A percentile compares a stretch with the other conserved stretches of the same genome.
Conservation (phyloP, 1,139 yeast genomes). For the Hyphopichia fennica region DNA sequence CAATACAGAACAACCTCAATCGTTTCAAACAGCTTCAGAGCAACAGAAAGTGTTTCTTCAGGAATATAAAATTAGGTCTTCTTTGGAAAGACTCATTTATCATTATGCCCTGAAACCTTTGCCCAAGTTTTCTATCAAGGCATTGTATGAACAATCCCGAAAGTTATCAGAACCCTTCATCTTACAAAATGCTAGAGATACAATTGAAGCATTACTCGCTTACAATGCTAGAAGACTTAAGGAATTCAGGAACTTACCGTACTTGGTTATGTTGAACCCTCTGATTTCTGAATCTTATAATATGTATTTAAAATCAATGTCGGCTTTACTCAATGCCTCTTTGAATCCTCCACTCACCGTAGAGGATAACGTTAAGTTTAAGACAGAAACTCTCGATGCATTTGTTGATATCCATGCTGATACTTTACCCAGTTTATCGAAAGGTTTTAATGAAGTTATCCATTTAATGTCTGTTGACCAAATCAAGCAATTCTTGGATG, state of each 20-base stretch:
- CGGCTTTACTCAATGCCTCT: slow-evolving; percentile 52
- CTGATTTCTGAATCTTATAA: slow-evolving; percentile 79
- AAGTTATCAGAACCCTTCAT: slow-evolving; percentile 37
- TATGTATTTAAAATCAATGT: slow-evolving; percentile 69
- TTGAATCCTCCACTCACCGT: slow-evolving; percentile 41
- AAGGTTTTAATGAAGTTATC: slow-evolving; percentile 78
- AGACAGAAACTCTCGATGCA: slow-evolving; percentile 48
- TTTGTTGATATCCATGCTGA: slow-evolving; percentile 79
- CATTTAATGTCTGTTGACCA: slow-evolving; percentile 48
- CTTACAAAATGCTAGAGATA: slow-evolving; percentile 38
- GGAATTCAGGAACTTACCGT: slow-evolving; percentile 74
- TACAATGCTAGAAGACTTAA: slow-evolving; percentile 58
- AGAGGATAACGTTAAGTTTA: slow-evolving; percentile 53
- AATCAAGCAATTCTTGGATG: slow-evolving; percentile 64
- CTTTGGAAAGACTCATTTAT: slow-evolving; percentile 52
- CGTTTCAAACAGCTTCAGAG: background rate
- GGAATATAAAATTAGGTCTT: slow-evolving; percentile 51
- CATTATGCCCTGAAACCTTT: slow-evolving; percentile 47
- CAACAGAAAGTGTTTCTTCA: slow-evolving; percentile 36
- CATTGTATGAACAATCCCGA: slow-evolving; percentile 42
- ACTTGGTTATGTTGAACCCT: slow-evolving; percentile 84
- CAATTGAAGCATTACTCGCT: slow-evolving; percentile 45
- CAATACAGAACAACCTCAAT: background rate
- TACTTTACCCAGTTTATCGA: slow-evolving; percentile 75
- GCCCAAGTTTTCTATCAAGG: slow-evolving; percentile 49